These are phyloP conservation scores for Starmerella cellae DNA, from an alignment of 805 yeast species.

Conservation along the genomic window DNA sequence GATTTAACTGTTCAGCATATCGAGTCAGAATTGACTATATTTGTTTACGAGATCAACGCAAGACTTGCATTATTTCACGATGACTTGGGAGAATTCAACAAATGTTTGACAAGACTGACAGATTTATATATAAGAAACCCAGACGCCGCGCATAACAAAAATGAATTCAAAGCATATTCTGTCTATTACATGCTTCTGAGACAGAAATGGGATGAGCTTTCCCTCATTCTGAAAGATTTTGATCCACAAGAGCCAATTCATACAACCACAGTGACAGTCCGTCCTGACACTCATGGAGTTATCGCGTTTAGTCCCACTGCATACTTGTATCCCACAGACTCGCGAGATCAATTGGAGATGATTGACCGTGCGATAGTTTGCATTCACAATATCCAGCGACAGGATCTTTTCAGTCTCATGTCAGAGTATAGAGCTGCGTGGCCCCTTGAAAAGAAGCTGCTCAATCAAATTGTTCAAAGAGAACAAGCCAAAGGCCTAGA, in stretches of 20 bases:
- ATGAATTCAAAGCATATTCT: constrained; percentile 12
- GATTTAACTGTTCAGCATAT: constrained; percentile 87
- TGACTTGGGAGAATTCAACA: constrained; percentile 90
- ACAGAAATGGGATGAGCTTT: constrained; percentile 10
- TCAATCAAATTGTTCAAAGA: constrained; percentile 2
- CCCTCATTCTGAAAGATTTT: background rate
- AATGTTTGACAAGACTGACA: constrained; percentile 74
- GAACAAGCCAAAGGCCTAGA: constrained; percentile 4
- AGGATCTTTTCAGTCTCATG: background rate
- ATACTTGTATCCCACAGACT: background rate
- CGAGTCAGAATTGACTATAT: constrained; percentile 58
- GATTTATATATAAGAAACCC: constrained; percentile 19
- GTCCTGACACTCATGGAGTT: too few relatives aligned
- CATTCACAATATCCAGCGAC: constrained; percentile 1
- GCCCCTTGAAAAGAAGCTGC: constrained; percentile 9
- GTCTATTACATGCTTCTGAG: constrained; percentile 11
- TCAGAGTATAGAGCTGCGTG: background rate
- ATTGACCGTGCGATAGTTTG: constrained; percentile 6
- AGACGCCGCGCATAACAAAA: background rate
- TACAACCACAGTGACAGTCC: background rate
- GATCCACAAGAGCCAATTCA: background rate
- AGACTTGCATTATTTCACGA: constrained; percentile 68
- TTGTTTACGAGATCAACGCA: constrained; percentile 76
- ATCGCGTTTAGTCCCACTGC: too few relatives aligned
- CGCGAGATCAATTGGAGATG: constrained; percentile 1